Conservation (phyloP, 768 basidiomycete genomes). For the Suillus paluster region DNA sequence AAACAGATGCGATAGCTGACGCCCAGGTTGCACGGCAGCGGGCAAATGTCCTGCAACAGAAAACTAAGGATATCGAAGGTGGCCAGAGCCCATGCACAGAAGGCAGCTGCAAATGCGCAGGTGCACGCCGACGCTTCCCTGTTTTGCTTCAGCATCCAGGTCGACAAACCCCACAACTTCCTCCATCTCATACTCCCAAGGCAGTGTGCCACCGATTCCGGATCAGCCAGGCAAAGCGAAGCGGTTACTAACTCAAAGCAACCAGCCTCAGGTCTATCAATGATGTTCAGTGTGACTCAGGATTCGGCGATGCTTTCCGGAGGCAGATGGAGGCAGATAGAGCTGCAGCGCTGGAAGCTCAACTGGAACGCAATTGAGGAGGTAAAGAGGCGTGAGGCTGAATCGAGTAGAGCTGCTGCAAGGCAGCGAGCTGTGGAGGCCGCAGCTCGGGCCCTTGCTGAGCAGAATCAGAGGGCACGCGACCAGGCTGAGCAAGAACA, state of each 20-base stretch:
- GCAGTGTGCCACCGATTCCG: background rate
- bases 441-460: slow-evolving; percentile 17
- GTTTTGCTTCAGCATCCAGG: background rate
- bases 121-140: background rate
- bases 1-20: slow-evolving; percentile 42
- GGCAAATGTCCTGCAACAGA: slow-evolving; percentile 42
- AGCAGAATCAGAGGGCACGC: slow-evolving; percentile 28
- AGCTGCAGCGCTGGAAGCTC: no score
- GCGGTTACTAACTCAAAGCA: no score
- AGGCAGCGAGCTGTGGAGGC: slow-evolving; percentile 15
- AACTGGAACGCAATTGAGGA: slow-evolving; percentile 22
- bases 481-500: no score
- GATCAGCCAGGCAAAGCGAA: slow-evolving; percentile 3
- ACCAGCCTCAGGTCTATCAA: background rate
- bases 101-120: slow-evolving; percentile 13
- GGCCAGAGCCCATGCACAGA: slow-evolving; percentile 23
- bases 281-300: slow-evolving; percentile 46
- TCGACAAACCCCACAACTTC: background rate
- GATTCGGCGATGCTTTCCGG: slow-evolving; percentile 59
- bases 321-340: slow-evolving; percentile 48
- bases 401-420: slow-evolving; percentile 21
- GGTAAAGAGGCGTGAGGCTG: slow-evolving; percentile 18
- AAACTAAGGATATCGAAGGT: slow-evolving; percentile 50
- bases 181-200: no score
- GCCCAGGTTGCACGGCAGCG: slow-evolving; percentile 41